phyloP scores from a whole-genome alignment of 208 protist species.

The Leishmania aethiopica region DNA sequence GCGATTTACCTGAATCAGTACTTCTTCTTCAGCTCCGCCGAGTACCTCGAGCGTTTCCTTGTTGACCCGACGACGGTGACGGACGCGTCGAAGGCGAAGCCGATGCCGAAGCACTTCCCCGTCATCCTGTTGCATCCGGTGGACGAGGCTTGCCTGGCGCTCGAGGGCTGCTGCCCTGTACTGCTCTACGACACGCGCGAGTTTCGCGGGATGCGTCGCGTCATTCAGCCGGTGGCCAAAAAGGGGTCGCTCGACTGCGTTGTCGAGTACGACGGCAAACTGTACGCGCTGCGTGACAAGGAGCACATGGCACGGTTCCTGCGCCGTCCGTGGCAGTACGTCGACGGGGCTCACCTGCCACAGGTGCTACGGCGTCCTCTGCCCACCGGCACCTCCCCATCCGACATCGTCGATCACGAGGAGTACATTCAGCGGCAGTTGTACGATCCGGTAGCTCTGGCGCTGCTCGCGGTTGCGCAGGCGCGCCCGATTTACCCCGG shows the following conservation, averaged over 20 bases:
- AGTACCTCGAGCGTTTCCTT: constrained; percentile 72
- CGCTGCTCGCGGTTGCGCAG: constrained; percentile 73
- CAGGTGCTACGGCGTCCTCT: constrained; percentile 74
- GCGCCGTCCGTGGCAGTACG: constrained; percentile 84
- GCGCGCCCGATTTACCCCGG: constrained; percentile 84
- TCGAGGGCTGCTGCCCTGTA: constrained; percentile 90
- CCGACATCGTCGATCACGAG: constrained; percentile 47
- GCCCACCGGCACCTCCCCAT: constrained; percentile 23
- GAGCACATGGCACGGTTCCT: constrained; percentile 68
- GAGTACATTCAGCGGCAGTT: constrained; percentile 82
- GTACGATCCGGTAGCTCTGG: constrained; percentile 84
- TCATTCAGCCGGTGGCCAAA: constrained; percentile 73
- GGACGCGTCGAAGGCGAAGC: constrained; percentile 40
- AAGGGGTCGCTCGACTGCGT: constrained; percentile 60
- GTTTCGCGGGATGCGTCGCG: constrained; percentile 68
- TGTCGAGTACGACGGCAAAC: constrained; percentile 77
- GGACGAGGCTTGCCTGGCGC: constrained; percentile 43
- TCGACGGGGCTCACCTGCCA: constrained; percentile 64
- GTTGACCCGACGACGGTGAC: constrained; percentile 56
- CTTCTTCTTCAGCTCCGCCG: constrained; percentile 74
- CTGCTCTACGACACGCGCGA: constrained; percentile 90
- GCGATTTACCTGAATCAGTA: constrained; percentile 71
- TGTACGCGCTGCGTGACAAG: constrained; percentile 74
- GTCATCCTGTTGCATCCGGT: constrained; percentile 5
- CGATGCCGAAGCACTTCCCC: constrained; percentile 45